Evolutionary conservation across 305 asterid species (phyloP).

Genomic region (Fraxinus platypoda): DNA sequence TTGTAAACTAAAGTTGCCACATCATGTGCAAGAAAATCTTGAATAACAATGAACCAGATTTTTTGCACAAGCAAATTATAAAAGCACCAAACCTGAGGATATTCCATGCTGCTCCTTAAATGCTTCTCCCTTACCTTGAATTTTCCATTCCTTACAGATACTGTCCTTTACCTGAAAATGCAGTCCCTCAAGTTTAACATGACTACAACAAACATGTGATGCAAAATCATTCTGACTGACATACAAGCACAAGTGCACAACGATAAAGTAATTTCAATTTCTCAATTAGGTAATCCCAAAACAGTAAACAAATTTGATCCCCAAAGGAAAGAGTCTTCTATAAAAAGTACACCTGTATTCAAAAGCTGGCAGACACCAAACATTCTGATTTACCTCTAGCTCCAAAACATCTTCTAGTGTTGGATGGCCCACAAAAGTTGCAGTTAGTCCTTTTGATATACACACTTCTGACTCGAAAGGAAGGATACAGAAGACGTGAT

Average conservation of each 20-base stretch:
- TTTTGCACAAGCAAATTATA: conserved; percentile 11
- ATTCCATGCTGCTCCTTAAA: conserved; percentile 58
- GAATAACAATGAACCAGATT: conserved; percentile 7
- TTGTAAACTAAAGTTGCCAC: not conserved
- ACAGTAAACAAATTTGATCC: not conserved
- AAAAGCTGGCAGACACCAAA: conserved; percentile 3
- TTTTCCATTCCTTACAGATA: conserved; percentile 39
- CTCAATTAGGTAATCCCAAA: not conserved
- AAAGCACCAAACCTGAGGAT: conserved; percentile 51
- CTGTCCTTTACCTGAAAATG: conserved; percentile 40
- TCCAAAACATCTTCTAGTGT: conserved; percentile 74
- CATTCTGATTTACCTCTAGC: conserved; percentile 45
- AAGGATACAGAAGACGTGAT: conserved; percentile 86
- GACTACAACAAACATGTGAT: conserved; percentile 8
- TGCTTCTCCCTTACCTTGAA: conserved; percentile 59
- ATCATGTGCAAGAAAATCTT: not conserved
- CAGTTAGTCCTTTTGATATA: conserved; percentile 64
- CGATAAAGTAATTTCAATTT: not conserved
- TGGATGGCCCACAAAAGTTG: conserved; percentile 96
- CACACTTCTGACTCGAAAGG: conserved; percentile 87
- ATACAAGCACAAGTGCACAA: not conserved
- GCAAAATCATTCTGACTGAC: conserved; percentile 1
- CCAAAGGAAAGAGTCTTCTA: not conserved
- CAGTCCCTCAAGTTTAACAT: conserved; percentile 18
- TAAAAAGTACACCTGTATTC: not conserved